Conservation (phyloP, 2,329 filamentous ascomycete genomes). For the Diaporthe sp. region DNA sequence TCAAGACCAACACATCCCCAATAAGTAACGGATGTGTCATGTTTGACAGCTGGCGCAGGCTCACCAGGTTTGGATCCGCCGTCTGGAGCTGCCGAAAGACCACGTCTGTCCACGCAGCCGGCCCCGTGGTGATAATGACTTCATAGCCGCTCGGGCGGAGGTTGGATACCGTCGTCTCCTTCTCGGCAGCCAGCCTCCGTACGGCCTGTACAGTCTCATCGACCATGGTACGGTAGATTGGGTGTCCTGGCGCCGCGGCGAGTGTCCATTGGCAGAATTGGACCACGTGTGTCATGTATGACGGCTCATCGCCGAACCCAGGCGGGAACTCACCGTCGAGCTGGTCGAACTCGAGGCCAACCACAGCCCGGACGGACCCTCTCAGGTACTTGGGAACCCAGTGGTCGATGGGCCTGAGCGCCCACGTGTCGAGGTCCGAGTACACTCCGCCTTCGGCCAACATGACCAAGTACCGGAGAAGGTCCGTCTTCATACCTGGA, state of each 20-base stretch:
- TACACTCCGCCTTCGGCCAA: conserved; percentile 58
- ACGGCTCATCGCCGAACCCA: neutral
- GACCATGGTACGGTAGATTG: conserved; percentile 45
- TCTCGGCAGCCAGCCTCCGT: neutral
- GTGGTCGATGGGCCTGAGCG: conserved; percentile 62
- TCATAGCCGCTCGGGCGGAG: neutral
- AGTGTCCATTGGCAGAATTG: conserved; percentile 55
- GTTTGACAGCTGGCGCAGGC: conserved; percentile 38
- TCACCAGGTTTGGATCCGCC: conserved; percentile 19
- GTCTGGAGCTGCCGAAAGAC: conserved; percentile 30
- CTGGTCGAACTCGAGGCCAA: conserved; percentile 51
- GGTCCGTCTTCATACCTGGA: conserved; percentile 50
- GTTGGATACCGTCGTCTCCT: neutral
- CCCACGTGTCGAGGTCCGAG: conserved; percentile 72
- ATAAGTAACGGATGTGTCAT: conserved; percentile 41
- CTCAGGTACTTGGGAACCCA: conserved; percentile 45
- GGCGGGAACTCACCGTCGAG: conserved; percentile 46
- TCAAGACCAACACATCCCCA: conserved; percentile 44
- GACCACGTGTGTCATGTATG: conserved; percentile 47
- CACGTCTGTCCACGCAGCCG: conserved; percentile 39
- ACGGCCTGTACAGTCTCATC: neutral
- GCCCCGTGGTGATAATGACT: conserved; percentile 39
- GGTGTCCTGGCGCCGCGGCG: conserved; percentile 50
- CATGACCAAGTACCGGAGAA: conserved; percentile 49
- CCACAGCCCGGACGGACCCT: conserved; percentile 44